phyloP scores from a whole-genome alignment of 176 grass and related monocot species.

The Aegilops bicornis region DNA sequence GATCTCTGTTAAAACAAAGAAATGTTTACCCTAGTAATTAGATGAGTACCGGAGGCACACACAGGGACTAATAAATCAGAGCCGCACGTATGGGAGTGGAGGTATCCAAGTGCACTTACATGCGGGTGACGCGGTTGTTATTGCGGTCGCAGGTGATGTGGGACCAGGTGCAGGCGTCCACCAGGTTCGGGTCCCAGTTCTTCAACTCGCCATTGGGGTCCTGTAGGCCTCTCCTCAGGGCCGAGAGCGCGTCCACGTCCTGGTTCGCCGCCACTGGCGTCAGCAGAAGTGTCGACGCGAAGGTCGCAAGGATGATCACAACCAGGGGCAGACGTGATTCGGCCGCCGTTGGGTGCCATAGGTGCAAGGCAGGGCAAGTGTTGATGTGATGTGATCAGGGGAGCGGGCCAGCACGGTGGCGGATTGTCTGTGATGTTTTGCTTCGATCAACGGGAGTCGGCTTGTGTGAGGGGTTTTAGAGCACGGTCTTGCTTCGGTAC shows the following conservation, averaged over 20 bases:
- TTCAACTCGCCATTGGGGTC: not conserved
- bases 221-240: not conserved
- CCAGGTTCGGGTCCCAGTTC: not conserved
- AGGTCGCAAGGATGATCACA: not conserved
- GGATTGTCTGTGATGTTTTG: not conserved
- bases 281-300: not conserved
- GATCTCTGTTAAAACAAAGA: not conserved
- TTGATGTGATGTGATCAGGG: not conserved
- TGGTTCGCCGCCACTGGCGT: not conserved
- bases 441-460: not conserved
- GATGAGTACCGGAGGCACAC: too few relatives aligned
- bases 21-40: not conserved
- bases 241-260: not conserved
- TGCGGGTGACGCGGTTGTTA: not conserved
- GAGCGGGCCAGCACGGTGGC: too few relatives aligned
- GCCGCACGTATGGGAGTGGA: too few relatives aligned
- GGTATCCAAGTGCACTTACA: not conserved
- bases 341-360: not conserved
- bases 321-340: not conserved
- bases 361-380: not conserved
- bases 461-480: not conserved
- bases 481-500: too few relatives aligned
- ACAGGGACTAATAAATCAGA: too few relatives aligned
- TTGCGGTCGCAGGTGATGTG: not conserved
- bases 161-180: not conserved